A percentile compares a stretch with the other conserved stretches of the same genome.
These are phyloP conservation scores for Wickerhamomyces queroliae DNA, from an alignment of 805 yeast species.

Conservation along the genomic window DNA sequence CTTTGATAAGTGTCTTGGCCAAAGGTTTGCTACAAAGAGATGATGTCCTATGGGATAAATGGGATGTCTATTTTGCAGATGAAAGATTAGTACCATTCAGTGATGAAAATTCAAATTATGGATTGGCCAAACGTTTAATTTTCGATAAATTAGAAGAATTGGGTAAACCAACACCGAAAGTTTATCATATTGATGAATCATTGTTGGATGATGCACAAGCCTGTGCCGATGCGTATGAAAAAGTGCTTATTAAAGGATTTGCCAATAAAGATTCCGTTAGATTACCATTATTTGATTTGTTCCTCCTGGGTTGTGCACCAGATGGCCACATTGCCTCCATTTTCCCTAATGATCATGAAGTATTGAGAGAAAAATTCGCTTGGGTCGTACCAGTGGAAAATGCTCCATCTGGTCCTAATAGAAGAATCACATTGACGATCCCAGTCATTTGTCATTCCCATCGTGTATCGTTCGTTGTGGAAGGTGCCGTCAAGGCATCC, in stretches of 20 bases:
- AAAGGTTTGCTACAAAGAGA: constrained; percentile 77
- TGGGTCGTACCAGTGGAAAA: constrained; percentile 93
- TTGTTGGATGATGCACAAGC: constrained; percentile 78
- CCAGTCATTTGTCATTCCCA: constrained; percentile 95
- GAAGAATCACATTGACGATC: constrained; percentile 83
- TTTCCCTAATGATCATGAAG: constrained; percentile 82
- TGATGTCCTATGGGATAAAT: constrained; percentile 82
- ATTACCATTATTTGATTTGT: constrained; percentile 88
- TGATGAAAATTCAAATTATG: constrained; percentile 80
- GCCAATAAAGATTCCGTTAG: constrained; percentile 96
- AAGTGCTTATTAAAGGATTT: constrained; percentile 77
- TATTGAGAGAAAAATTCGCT: constrained; percentile 82
- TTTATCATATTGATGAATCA: constrained; percentile 78
- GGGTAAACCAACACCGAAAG: constrained; percentile 48
- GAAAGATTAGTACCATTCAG: constrained; percentile 90
- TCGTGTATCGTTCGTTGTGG: constrained; percentile 90
- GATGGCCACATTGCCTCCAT: constrained; percentile 98
- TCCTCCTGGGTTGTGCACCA: constrained; percentile 94
- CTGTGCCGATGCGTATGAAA: constrained; percentile 92
- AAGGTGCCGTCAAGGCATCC: constrained; percentile 94
- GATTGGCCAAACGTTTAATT: constrained; percentile 77
- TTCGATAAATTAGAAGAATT: constrained; percentile 54
- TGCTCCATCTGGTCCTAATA: constrained; percentile 84
- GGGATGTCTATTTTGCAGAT: constrained; percentile 97
- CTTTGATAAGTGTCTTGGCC: constrained; percentile 76